Evolutionary conservation across 768 basidiomycete species (phyloP).

Genomic region (Tephrocybe sp.): DNA sequence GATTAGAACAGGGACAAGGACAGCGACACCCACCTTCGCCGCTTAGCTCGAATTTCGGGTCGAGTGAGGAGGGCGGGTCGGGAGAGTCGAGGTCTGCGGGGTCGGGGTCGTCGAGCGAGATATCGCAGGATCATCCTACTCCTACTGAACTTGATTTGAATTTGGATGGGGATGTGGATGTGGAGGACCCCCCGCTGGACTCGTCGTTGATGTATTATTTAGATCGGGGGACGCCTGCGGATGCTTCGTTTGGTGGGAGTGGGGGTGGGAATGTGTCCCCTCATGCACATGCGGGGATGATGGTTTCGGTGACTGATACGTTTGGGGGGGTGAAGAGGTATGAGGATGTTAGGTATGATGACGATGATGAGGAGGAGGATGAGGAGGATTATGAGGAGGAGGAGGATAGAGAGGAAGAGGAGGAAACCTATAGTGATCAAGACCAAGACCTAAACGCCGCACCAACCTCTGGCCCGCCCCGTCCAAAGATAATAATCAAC

Average conservation of each 20-base stretch:
- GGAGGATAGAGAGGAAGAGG: slow-evolving; percentile 12
- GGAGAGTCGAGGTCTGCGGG: neutral
- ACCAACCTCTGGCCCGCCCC: neutral
- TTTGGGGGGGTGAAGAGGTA: slow-evolving; percentile 33
- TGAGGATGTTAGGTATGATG: slow-evolving; percentile 20
- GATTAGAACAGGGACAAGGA: too few relatives aligned
- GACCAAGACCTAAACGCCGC: slow-evolving; percentile 28
- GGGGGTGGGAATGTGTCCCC: slow-evolving; percentile 4
- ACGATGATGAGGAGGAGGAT: slow-evolving; percentile 27
- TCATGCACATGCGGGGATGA: slow-evolving; percentile 17
- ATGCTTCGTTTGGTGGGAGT: slow-evolving; percentile 14
- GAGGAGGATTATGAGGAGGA: slow-evolving; percentile 19
- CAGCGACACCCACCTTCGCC: slow-evolving; percentile 52
- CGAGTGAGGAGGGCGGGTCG: neutral
- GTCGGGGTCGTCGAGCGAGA: too few relatives aligned
- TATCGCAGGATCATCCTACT: too few relatives aligned
- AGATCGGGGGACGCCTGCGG: slow-evolving; percentile 29
- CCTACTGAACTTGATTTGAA: too few relatives aligned
- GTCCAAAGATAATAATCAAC: neutral
- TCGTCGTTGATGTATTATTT: slow-evolving; percentile 38
- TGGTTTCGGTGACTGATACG: slow-evolving; percentile 34
- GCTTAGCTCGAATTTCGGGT: slow-evolving; percentile 45
- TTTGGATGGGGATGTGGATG: too few relatives aligned
- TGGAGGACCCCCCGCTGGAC: too few relatives aligned
- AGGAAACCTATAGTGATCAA: slow-evolving; percentile 17